phyloP scores from a whole-genome alignment of 2,329 filamentous ascomycete genomes.

The Knoxdaviesia capensis region DNA sequence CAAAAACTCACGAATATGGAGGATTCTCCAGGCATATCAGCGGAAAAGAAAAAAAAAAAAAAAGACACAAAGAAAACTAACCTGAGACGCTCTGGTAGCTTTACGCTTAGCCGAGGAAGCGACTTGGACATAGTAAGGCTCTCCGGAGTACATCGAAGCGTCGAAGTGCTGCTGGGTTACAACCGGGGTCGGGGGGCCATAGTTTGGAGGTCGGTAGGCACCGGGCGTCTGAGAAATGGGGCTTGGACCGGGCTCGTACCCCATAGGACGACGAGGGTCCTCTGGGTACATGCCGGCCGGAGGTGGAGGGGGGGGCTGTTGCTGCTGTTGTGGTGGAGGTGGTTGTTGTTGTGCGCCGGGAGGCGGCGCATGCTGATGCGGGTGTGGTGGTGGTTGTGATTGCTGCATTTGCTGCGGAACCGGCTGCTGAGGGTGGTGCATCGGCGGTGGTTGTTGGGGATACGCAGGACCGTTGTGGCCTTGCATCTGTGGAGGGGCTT shows the following conservation, averaged over 20 bases:
- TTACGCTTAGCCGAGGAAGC: conserved; percentile 32
- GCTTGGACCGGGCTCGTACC: conserved; percentile 24
- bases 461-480: background rate
- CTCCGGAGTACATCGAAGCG: conserved; percentile 12
- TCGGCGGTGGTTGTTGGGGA: conserved; percentile 24
- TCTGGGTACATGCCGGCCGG: conserved; percentile 17
- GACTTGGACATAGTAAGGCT: conserved; percentile 21
- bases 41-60: background rate
- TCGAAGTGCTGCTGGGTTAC: conserved; percentile 18
- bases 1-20: too few species aligned
- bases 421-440: conserved; percentile 14
- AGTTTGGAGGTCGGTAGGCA: conserved; percentile 18
- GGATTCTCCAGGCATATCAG: too few species aligned
- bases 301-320: conserved; percentile 13
- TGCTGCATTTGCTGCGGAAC: conserved; percentile 10
- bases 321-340: background rate
- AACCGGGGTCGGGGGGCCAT: conserved; percentile 17
- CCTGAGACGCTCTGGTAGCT: conserved; percentile 45
- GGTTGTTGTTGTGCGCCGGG: conserved; percentile 4
- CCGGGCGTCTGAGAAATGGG: conserved; percentile 23
- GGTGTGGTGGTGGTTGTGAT: background rate
- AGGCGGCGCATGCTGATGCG: conserved; percentile 11
- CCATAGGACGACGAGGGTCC: conserved; percentile 29
- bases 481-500: too few species aligned
- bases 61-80: conserved; percentile 11